These are phyloP conservation scores for Quercus rubra DNA, from an alignment of 306 rosid species.

Conservation along the genomic window DNA sequence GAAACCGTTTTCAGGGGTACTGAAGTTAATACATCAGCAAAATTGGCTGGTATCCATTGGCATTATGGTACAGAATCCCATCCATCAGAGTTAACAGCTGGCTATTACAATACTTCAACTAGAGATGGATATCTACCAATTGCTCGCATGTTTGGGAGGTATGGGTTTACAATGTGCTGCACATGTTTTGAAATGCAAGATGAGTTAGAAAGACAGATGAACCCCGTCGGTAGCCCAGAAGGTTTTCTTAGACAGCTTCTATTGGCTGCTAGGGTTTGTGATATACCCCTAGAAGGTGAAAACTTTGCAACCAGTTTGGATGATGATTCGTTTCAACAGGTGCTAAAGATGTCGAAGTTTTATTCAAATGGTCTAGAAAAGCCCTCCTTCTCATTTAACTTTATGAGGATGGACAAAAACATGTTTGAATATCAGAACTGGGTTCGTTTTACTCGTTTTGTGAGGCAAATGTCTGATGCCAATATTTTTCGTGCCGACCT, in stretches of 20 bases:
- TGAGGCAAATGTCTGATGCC: constrained; percentile 68
- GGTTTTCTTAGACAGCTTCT: constrained; percentile 78
- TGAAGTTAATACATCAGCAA: constrained; percentile 58
- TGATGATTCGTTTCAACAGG: constrained; percentile 52
- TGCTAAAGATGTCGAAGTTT: constrained; percentile 67
- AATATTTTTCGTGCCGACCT: constrained; percentile 74
- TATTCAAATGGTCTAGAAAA: constrained; percentile 65
- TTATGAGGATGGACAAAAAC: constrained; percentile 72
- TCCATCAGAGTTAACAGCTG: constrained; percentile 85
- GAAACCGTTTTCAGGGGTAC: constrained; percentile 73
- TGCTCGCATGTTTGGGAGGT: constrained; percentile 66
- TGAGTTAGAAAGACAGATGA: constrained; percentile 36
- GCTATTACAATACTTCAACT: constrained; percentile 63
- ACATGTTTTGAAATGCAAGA: constrained; percentile 82
- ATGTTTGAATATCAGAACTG: constrained; percentile 71
- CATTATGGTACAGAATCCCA: constrained; percentile 64
- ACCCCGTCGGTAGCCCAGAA: constrained; percentile 70
- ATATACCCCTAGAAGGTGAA: constrained; percentile 76
- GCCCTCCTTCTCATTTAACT: constrained; percentile 79
- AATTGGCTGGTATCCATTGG: constrained; percentile 74
- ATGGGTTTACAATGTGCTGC: constrained; percentile 74
- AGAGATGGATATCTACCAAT: constrained; percentile 79
- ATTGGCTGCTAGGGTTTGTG: constrained; percentile 73
- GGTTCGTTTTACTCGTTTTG: constrained; percentile 79
- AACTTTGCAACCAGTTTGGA: constrained; percentile 52